Conservation (phyloP, 2,329 filamentous ascomycete genomes). For the Alternaria sp. region DNA sequence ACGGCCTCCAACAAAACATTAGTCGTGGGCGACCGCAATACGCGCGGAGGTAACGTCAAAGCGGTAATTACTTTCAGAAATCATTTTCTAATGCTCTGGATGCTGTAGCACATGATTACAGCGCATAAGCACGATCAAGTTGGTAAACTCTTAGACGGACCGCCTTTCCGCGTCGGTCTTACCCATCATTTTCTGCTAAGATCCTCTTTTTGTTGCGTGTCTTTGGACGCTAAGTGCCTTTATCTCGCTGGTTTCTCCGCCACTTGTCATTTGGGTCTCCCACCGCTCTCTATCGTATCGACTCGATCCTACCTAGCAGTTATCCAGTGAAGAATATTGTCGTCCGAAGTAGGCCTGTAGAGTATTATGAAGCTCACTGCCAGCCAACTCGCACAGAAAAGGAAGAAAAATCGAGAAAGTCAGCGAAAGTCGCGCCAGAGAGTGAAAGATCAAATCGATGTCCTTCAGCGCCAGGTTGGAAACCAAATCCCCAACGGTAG, state of each 20-base stretch:
- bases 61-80: background rate
- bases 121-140: background rate
- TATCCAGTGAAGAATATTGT: background rate
- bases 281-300: background rate
- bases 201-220: background rate
- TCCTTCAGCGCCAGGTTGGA: constrained; percentile 12
- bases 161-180: background rate
- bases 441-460: constrained; percentile 10
- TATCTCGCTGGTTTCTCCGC: background rate
- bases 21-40: background rate
- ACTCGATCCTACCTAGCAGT: background rate
- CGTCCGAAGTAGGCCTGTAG: background rate
- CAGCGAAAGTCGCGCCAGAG: constrained; percentile 12
- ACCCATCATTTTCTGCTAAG: background rate
- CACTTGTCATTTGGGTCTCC: background rate
- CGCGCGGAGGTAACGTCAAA: background rate
- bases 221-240: background rate
- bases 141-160: background rate
- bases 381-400: constrained; percentile 4
- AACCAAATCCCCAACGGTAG: background rate
- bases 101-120: background rate
- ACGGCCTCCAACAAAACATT: too few relatives aligned
- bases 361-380: background rate
- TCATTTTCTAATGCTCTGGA: background rate
- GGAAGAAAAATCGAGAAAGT: constrained; percentile 12